Evolutionary conservation across 768 basidiomycete genomes (phyloP).

Genomic region (Hemileccinum rubropunctum): DNA sequence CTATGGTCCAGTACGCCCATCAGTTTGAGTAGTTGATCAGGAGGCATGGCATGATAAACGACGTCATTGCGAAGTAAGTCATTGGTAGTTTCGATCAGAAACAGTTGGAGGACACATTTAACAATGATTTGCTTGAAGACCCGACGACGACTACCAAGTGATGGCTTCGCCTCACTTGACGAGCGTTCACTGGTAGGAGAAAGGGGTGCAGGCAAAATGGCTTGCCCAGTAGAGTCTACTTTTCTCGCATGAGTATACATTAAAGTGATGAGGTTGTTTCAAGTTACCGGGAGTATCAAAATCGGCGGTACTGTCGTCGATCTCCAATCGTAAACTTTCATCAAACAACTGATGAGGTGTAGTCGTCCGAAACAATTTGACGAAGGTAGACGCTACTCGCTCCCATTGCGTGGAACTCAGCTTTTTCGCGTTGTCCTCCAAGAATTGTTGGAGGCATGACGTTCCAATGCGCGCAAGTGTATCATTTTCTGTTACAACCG

Average conservation of each 20-base stretch:
- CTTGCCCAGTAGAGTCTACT: slow-evolving; percentile 55
- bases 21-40: slow-evolving; percentile 86
- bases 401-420: slow-evolving; percentile 87
- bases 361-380: slow-evolving; percentile 95
- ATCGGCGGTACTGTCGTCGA: slow-evolving; percentile 59
- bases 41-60: slow-evolving; percentile 91
- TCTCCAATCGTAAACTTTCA: slow-evolving; percentile 82
- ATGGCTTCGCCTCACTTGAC: slow-evolving; percentile 47
- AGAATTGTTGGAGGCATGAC: slow-evolving; percentile 92
- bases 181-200: slow-evolving; percentile 65
- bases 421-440: slow-evolving; percentile 90
- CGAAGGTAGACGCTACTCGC: slow-evolving; percentile 86
- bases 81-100: slow-evolving; percentile 96
- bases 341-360: slow-evolving; percentile 98
- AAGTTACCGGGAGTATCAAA: slow-evolving; percentile 47
- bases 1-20: slow-evolving; percentile 97
- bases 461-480: slow-evolving; percentile 97
- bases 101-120: slow-evolving; percentile 95
- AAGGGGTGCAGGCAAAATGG: slow-evolving; percentile 85
- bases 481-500: slow-evolving; percentile 75
- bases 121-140: slow-evolving; percentile 99
- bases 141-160: slow-evolving; percentile 68
- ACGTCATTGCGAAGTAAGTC: slow-evolving; percentile 90
- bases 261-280: slow-evolving; percentile 2
- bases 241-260: slow-evolving; percentile 7